phyloP scores from a whole-genome alignment of 352 stramenopile genomes.

The Phytophthora chlamydospora region DNA sequence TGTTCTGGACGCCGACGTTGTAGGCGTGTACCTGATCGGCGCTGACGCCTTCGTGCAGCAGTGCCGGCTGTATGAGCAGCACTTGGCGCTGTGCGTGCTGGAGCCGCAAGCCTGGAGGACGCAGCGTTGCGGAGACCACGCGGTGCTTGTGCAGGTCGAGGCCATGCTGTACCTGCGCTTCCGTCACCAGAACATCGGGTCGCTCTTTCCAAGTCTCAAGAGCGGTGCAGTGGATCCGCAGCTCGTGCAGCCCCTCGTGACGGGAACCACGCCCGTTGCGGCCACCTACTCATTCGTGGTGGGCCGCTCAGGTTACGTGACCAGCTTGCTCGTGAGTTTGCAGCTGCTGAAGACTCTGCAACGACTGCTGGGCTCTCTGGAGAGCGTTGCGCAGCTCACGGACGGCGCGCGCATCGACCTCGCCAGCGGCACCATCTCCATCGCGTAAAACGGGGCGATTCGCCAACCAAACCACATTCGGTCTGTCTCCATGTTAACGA shows the following conservation, averaged over 20 bases:
- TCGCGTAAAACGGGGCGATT: conserved; percentile 6
- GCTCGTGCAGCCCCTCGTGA: conserved; percentile 25
- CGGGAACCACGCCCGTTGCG: conserved; percentile 22
- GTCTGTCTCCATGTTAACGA: too few relatives aligned
- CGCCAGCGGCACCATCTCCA: conserved; percentile 33
- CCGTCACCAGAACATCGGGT: conserved; percentile 26
- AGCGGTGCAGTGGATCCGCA: conserved; percentile 16
- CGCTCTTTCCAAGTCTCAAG: conserved; percentile 40
- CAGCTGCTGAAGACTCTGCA: conserved; percentile 42
- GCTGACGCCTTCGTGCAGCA: conserved; percentile 39
- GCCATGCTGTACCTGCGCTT: conserved; percentile 43
- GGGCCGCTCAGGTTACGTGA: conserved; percentile 31
- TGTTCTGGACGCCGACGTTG: conserved; percentile 32
- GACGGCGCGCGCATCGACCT: conserved; percentile 24
- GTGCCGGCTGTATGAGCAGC: conserved; percentile 33
- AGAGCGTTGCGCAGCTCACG: conserved; percentile 28
- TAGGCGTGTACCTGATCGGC: conserved; percentile 21
- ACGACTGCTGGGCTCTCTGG: conserved; percentile 30
- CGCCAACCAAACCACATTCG: too few relatives aligned
- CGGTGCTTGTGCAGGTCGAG: conserved; percentile 34
- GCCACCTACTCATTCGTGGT: conserved; percentile 40
- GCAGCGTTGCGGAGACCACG: conserved; percentile 21
- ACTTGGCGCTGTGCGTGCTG: conserved; percentile 30
- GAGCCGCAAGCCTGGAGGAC: conserved; percentile 33
- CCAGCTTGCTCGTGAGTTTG: conserved; percentile 27